A percentile compares a stretch with the other conserved stretches of the same genome.
Evolutionary conservation across 2,329 filamentous ascomycete genomes (phyloP).

Genomic region (Nannizzia gypsea): DNA sequence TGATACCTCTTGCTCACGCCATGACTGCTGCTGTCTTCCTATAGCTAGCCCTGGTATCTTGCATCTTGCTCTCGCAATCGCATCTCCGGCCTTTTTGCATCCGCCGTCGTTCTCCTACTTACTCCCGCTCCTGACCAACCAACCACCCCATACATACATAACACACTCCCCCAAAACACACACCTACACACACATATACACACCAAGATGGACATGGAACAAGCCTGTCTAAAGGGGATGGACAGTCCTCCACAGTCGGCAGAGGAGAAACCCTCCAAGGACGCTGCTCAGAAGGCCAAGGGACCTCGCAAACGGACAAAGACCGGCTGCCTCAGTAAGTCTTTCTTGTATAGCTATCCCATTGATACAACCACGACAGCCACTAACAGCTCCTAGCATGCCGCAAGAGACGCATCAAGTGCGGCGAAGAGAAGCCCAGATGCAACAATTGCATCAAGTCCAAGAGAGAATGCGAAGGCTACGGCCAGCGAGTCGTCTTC

Average conservation of each 20-base stretch:
- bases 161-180: neutral
- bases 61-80: neutral
- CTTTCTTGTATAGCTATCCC: neutral
- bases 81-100: neutral
- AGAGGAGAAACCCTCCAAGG: constrained; percentile 11
- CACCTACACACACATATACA: neutral
- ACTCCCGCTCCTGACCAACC: neutral
- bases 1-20: neutral
- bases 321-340: constrained; percentile 79
- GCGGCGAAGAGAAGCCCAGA: constrained; percentile 61
- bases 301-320: constrained; percentile 62
- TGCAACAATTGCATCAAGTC: constrained; percentile 39
- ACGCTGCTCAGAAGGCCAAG: constrained; percentile 18
- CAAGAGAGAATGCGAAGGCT: constrained; percentile 35
- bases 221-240: neutral
- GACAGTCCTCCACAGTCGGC: constrained; percentile 1
- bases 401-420: constrained; percentile 90
- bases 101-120: neutral
- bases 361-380: constrained; percentile 5
- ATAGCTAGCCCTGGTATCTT: neutral
- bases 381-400: constrained; percentile 49
- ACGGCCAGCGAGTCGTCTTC: constrained; percentile 32
- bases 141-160: neutral
- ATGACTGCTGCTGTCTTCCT: neutral
- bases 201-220: constrained; percentile 5